Conservation (phyloP, 148 eudicot species). For the Vaccinium macrocarpon region DNA sequence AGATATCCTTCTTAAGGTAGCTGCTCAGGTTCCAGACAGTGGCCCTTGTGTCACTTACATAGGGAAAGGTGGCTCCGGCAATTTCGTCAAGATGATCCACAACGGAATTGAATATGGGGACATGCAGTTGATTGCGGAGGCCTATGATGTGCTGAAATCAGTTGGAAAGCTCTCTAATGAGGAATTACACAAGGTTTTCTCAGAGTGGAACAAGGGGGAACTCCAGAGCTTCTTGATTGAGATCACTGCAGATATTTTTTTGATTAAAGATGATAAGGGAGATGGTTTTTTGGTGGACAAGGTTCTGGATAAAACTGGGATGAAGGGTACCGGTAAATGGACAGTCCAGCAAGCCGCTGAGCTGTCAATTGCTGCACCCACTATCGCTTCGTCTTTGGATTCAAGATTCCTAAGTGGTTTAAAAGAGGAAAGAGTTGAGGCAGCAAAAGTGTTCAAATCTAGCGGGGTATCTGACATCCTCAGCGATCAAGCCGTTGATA, state of each 20-base stretch:
- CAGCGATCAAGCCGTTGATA: slow-evolving; percentile 64
- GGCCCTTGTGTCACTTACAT: slow-evolving; percentile 94
- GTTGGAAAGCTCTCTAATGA: slow-evolving; percentile 91
- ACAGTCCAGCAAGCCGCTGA: slow-evolving; percentile 97
- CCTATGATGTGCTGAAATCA: slow-evolving; percentile 78
- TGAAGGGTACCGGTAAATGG: slow-evolving; percentile 98
- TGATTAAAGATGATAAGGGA: slow-evolving; percentile 75
- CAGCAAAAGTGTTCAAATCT: slow-evolving; percentile 68
- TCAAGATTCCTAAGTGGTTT: slow-evolving; percentile 84
- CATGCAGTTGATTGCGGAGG: slow-evolving; percentile 91
- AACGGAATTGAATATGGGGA: slow-evolving; percentile 92
- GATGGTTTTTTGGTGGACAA: slow-evolving; percentile 81
- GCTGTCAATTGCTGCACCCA: slow-evolving; percentile 77
- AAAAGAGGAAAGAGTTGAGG: slow-evolving; percentile 79
- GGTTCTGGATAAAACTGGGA: slow-evolving; percentile 89
- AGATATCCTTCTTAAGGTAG: slow-evolving; percentile 81
- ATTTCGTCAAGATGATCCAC: slow-evolving; percentile 86
- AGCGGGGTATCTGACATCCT: slow-evolving; percentile 52
- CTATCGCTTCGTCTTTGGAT: slow-evolving; percentile 82
- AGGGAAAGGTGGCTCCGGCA: slow-evolving; percentile 85
- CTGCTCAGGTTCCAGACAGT: slow-evolving; percentile 87
- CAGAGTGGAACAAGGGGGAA: slow-evolving; percentile 92
- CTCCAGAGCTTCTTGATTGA: slow-evolving; percentile 82
- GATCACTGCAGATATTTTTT: slow-evolving; percentile 85
- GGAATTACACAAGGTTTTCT: slow-evolving; percentile 66